phyloP scores from a whole-genome alignment of 306 rosid species.

The Casuarina glauca region DNA sequence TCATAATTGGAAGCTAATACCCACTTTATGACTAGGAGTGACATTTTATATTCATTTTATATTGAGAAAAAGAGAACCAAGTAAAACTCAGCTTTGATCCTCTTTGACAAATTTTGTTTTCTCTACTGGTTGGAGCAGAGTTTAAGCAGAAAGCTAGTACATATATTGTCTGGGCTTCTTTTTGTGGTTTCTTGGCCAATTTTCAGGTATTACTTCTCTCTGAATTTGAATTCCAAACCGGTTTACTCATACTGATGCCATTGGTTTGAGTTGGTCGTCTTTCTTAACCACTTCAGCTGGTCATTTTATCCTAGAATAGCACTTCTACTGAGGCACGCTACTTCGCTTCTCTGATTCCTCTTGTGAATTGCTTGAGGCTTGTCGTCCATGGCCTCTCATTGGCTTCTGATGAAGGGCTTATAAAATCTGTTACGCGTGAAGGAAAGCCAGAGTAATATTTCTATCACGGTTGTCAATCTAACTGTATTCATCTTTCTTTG shows the following conservation, averaged over 20 bases:
- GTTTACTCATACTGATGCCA: neutral
- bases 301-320: conserved; percentile 70
- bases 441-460: conserved; percentile 70
- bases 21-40: too few species aligned
- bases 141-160: conserved; percentile 87
- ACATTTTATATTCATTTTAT: too few species aligned
- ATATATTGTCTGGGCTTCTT: conserved; percentile 78
- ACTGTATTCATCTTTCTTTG: conserved; percentile 11
- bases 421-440: conserved; percentile 77
- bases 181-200: conserved; percentile 85
- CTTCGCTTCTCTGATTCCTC: conserved; percentile 89
- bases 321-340: conserved; percentile 74
- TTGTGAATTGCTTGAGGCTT: conserved; percentile 80
- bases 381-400: conserved; percentile 71
- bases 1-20: too few species aligned
- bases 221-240: conserved; percentile 6
- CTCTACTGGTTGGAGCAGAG: conserved; percentile 39
- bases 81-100: neutral
- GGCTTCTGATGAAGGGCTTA: conserved; percentile 63
- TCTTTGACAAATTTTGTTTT: neutral
- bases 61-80: neutral
- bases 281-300: conserved; percentile 32
- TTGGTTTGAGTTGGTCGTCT: conserved; percentile 10
- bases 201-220: conserved; percentile 62
- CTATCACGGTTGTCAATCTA: conserved; percentile 17